phyloP scores from a whole-genome alignment of 345 rosid species.

The Gossypium thurberi region DNA sequence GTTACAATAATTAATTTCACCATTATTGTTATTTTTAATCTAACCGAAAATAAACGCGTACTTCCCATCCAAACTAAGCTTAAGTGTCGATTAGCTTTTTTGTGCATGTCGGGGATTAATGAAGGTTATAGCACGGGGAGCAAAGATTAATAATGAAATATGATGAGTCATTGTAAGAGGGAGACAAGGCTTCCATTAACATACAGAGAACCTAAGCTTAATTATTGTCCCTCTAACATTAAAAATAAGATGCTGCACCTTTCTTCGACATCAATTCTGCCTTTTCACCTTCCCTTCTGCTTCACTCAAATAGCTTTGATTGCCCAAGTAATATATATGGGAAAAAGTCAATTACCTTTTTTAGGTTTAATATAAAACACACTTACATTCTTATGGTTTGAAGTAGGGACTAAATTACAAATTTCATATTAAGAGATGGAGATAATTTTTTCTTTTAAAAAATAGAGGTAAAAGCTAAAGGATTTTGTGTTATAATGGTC shows the following conservation, averaged over 20 bases:
- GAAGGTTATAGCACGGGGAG: background rate
- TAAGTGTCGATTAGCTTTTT: background rate
- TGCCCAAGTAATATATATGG: background rate
- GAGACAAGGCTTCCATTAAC: background rate
- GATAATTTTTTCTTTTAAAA: no score
- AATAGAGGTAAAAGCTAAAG: no score
- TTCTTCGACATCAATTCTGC: background rate
- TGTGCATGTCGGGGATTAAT: background rate
- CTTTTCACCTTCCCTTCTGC: background rate
- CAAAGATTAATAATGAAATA: background rate
- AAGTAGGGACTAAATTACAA: no score
- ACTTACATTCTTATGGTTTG: no score
- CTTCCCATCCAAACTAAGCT: no score
- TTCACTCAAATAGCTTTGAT: background rate
- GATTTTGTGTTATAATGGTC: no score
- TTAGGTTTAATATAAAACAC: no score
- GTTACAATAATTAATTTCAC: no score
- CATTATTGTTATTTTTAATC: no score
- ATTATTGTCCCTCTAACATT: background rate
- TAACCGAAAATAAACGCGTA: fast-evolving
- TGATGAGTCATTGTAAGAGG: background rate
- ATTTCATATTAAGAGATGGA: no score
- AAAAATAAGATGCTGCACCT: background rate
- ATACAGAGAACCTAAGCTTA: background rate
- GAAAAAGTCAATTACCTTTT: no score